Evolutionary conservation across 352 stramenopile species (phyloP).

Genomic region (Pythium dissimile): DNA sequence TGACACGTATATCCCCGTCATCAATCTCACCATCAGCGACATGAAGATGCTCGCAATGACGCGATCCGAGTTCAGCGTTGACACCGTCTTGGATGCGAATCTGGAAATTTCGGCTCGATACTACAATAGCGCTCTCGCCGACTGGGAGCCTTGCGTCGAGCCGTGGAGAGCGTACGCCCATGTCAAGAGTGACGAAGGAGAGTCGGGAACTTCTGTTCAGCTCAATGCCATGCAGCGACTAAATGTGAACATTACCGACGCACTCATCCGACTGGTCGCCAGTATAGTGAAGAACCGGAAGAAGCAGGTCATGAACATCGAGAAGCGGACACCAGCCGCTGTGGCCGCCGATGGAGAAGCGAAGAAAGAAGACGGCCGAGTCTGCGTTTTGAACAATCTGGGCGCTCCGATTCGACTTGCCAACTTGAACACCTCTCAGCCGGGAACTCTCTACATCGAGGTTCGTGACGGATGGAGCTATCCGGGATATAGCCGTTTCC

Average conservation of each 20-base stretch:
- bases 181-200: constrained; percentile 46
- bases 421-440: constrained; percentile 84
- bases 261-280: constrained; percentile 71
- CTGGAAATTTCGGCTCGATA: constrained; percentile 81
- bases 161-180: constrained; percentile 78
- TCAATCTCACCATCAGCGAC: constrained; percentile 84
- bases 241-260: constrained; percentile 87
- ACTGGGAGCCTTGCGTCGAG: constrained; percentile 88
- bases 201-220: constrained; percentile 60
- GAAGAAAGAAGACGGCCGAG: constrained; percentile 80
- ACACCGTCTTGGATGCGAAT: constrained; percentile 70
- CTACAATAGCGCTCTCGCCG: constrained; percentile 84
- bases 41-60: constrained; percentile 77
- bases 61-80: constrained; percentile 58
- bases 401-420: constrained; percentile 84
- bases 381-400: constrained; percentile 88
- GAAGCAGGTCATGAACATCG: constrained; percentile 69
- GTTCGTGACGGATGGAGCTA: constrained; percentile 85
- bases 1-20: constrained; percentile 89
- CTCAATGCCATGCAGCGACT: constrained; percentile 81
- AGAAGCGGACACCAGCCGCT: constrained; percentile 70
- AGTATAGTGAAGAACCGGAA: constrained; percentile 75
- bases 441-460: constrained; percentile 76
- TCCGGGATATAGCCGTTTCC: constrained; percentile 77
- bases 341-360: constrained; percentile 77